These are phyloP conservation scores for Chaetomiaceae sp. DNA, from an alignment of 2,329 filamentous ascomycete species.

Conservation along the genomic window DNA sequence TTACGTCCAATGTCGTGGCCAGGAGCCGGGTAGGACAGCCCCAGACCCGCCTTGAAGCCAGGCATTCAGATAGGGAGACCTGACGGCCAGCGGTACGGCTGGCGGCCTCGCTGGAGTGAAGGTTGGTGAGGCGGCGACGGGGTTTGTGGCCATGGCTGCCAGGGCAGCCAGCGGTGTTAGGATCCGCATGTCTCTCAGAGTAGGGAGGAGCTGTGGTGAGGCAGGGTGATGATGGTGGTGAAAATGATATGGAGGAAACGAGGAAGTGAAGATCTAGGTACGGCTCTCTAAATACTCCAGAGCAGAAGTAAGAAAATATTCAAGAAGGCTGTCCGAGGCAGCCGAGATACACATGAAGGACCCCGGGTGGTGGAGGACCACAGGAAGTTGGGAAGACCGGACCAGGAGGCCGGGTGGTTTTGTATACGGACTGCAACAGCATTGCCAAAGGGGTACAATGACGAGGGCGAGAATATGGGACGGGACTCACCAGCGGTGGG, in stretches of 20 bases:
- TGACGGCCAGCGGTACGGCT: slow-evolving; percentile 61
- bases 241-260: background rate
- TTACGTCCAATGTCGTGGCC: slow-evolving; percentile 66
- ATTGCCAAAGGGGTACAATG: background rate
- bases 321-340: background rate
- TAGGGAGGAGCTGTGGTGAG: background rate
- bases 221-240: background rate
- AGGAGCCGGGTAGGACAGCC: slow-evolving; percentile 63
- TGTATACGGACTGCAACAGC: slow-evolving; percentile 9
- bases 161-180: slow-evolving; percentile 11
- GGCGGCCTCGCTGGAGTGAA: slow-evolving; percentile 33
- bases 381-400: background rate
- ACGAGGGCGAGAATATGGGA: background rate
- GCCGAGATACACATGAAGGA: background rate
- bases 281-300: background rate
- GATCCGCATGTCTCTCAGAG: slow-evolving; percentile 14
- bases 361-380: background rate
- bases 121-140: slow-evolving; percentile 18
- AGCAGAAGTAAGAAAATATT: background rate
- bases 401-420: background rate
- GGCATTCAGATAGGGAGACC: slow-evolving; percentile 68
- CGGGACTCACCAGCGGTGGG: background rate
- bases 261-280: background rate
- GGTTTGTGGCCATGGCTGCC: slow-evolving; percentile 9
- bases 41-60: slow-evolving; percentile 62